A percentile compares a stretch with the other conserved stretches of the same genome.
These are phyloP conservation scores for Jamesozyma hellenica DNA, from an alignment of 805 yeast species.

Conservation along the genomic window DNA sequence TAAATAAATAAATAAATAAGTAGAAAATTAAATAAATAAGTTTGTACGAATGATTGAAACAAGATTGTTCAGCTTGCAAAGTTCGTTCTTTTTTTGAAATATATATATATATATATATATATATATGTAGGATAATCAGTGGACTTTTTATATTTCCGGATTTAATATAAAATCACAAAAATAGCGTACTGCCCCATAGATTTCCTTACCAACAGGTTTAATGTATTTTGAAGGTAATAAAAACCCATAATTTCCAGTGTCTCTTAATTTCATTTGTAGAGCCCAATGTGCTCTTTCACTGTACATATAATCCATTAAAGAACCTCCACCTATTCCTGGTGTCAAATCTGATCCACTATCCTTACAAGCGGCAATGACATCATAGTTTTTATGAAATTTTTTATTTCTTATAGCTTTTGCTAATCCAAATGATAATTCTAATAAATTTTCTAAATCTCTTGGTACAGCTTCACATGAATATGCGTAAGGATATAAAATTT, in stretches of 20 bases:
- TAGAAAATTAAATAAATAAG: too few relatives aligned
- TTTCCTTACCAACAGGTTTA: constrained; percentile 67
- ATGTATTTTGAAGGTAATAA: constrained; percentile 62
- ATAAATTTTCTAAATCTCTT: constrained; percentile 67
- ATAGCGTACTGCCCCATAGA: constrained; percentile 55
- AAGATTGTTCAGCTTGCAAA: too few relatives aligned
- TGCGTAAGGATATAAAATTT: constrained; percentile 73
- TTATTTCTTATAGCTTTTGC: constrained; percentile 57
- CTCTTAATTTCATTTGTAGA: constrained; percentile 70
- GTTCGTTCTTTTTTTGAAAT: too few relatives aligned
- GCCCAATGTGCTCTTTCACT: constrained; percentile 78
- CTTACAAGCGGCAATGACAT: constrained; percentile 67
- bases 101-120: constrained; percentile 1
- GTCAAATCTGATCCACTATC: constrained; percentile 65
- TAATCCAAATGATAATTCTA: constrained; percentile 74
- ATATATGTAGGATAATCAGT: neutral
- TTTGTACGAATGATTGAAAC: too few relatives aligned
- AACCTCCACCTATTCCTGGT: constrained; percentile 71
- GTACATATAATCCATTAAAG: constrained; percentile 75
- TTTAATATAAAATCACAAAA: constrained; percentile 47
- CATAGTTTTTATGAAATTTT: constrained; percentile 41
- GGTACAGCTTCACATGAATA: constrained; percentile 66
- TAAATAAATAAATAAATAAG: too few relatives aligned
- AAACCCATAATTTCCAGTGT: constrained; percentile 76
- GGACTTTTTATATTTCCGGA: constrained; percentile 28